phyloP scores from a whole-genome alignment of 768 basidiomycete species.

The Suillus luteus region DNA sequence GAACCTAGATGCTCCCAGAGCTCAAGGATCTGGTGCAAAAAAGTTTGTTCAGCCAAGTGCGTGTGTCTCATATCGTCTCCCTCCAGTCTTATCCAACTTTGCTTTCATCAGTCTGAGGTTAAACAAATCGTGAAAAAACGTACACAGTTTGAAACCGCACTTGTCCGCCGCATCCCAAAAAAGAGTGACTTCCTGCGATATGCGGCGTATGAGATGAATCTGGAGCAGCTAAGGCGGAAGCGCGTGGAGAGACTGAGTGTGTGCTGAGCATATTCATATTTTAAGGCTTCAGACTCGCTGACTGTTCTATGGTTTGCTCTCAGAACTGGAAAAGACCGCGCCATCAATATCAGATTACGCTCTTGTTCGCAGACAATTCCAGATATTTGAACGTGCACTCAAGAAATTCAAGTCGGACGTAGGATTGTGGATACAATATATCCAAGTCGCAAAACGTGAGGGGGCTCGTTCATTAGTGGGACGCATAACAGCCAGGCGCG shows the following conservation, averaged over 20 bases:
- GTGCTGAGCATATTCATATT: conserved; percentile 26
- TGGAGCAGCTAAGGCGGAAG: conserved; percentile 80
- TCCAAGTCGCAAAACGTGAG: conserved; percentile 79
- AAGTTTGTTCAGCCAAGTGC: conserved; percentile 77
- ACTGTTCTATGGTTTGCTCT: conserved; percentile 4
- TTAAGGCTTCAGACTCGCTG: no score
- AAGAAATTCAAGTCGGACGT: conserved; percentile 89
- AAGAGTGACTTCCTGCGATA: conserved; percentile 91
- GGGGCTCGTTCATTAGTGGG: conserved; percentile 79
- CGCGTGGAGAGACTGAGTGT: conserved; percentile 71
- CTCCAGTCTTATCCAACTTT: conserved; percentile 8
- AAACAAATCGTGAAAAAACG: conserved; percentile 84
- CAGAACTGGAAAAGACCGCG: conserved; percentile 38
- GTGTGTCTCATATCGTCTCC: conserved; percentile 22
- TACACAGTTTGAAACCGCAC: conserved; percentile 79
- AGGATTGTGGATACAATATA: conserved; percentile 86
- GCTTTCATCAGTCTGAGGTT: conserved; percentile 66
- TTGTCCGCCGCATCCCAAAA: conserved; percentile 81
- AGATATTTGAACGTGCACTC: conserved; percentile 89
- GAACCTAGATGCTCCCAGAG: conserved; percentile 85
- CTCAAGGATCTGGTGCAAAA: conserved; percentile 90
- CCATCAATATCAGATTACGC: conserved; percentile 82
- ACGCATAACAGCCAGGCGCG: conserved; percentile 79
- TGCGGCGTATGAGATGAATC: conserved; percentile 86
- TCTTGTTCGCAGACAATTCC: conserved; percentile 80